Evolutionary conservation across 2,329 filamentous ascomycete genomes (phyloP).

Genomic region (Bipolaris bicolor): DNA sequence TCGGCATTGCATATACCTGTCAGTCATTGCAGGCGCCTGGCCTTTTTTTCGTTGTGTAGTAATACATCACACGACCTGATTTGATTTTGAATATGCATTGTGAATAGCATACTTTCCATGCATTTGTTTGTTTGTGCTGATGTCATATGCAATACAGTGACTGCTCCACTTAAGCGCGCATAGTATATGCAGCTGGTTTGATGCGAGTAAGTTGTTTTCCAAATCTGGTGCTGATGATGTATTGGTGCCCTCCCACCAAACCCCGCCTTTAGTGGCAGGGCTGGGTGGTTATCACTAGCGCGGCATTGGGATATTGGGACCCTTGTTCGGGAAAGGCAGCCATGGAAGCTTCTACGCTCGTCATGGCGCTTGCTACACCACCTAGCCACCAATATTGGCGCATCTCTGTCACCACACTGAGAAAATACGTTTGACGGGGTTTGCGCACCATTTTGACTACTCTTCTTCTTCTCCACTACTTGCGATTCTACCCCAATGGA

Average conservation of each 20-base stretch:
- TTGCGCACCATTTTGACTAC: neutral
- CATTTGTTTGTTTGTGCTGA: neutral
- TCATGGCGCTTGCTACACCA: neutral
- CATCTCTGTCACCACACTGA: neutral
- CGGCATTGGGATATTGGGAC: conserved; percentile 5
- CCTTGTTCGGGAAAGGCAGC: conserved; percentile 12
- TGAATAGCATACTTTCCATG: neutral
- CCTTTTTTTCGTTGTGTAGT: conserved; percentile 14
- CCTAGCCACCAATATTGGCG: neutral
- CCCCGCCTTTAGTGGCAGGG: neutral
- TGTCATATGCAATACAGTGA: neutral
- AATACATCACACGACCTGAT: conserved; percentile 12
- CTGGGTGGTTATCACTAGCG: neutral
- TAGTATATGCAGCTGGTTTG: neutral
- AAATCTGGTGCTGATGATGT: neutral
- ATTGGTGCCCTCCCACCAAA: neutral
- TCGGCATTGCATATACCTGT: conserved; percentile 13
- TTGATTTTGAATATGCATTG: neutral
- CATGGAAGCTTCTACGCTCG: conserved; percentile 15
- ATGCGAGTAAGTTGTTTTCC: neutral
- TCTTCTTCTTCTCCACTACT: neutral
- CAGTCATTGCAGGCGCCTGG: conserved; percentile 16
- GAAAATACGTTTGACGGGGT: neutral
- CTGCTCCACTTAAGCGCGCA: too few relatives aligned
- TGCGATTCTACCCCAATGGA: conserved; percentile 55